phyloP scores from a whole-genome alignment of 2,329 filamentous ascomycete species.

The Mollisia scopiformis region DNA sequence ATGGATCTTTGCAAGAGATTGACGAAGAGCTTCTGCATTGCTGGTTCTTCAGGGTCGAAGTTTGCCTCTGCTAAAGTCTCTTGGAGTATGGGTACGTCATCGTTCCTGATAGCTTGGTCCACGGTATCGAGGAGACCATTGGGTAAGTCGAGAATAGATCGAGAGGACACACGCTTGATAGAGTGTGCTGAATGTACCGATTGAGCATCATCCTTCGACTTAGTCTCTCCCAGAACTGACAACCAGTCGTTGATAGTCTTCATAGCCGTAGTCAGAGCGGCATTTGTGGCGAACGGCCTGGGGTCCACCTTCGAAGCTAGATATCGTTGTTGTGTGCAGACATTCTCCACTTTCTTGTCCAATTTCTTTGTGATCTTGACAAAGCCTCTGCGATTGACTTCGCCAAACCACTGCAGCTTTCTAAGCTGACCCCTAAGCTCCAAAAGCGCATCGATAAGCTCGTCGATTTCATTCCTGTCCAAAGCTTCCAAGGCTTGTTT shows the following conservation, averaged over 20 bases:
- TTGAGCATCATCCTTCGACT: constrained; percentile 73
- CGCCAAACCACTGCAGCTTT: constrained; percentile 96
- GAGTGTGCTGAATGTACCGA: constrained; percentile 73
- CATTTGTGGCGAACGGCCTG: constrained; percentile 81
- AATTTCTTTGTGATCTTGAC: constrained; percentile 99
- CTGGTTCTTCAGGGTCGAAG: constrained; percentile 52
- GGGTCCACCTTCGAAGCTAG: constrained; percentile 89
- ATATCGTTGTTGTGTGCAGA: constrained; percentile 81
- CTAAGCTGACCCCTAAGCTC: constrained; percentile 86
- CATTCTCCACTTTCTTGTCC: constrained; percentile 86
- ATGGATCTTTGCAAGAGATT: constrained; percentile 81
- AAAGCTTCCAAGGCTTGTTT: constrained; percentile 71
- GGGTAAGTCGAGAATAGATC: constrained; percentile 74
- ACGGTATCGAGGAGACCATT: constrained; percentile 69
- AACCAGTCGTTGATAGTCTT: constrained; percentile 88
- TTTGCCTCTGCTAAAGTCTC: constrained; percentile 62
- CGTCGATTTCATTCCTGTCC: constrained; percentile 87
- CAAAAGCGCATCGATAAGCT: constrained; percentile 85
- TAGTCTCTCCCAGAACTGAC: constrained; percentile 76
- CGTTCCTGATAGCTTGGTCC: constrained; percentile 71
- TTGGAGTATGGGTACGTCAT: constrained; percentile 62
- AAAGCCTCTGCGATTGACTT: constrained; percentile 93
- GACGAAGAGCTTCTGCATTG: constrained; percentile 70
- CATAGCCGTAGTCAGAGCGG: constrained; percentile 58
- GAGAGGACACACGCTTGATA: constrained; percentile 75